These are phyloP conservation scores for Planoprotostelium fungivorum DNA, from an alignment of 78 protist genomes.

Conservation along the genomic window DNA sequence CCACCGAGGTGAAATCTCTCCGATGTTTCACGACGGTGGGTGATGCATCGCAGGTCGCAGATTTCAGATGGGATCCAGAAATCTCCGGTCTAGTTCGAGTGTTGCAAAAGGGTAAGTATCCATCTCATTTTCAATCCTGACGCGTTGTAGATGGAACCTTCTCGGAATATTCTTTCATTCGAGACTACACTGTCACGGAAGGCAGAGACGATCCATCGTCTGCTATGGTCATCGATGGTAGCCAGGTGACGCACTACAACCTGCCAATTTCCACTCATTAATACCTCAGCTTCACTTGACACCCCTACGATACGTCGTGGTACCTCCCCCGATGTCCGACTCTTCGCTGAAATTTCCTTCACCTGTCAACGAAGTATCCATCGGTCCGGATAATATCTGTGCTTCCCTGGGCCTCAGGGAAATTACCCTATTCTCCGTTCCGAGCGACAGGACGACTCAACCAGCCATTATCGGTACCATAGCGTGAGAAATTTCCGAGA, in stretches of 20 bases:
- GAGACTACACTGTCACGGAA: neutral
- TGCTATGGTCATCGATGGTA: neutral
- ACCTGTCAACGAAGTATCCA: neutral
- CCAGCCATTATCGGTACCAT: neutral
- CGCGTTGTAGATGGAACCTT: neutral
- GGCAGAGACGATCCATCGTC: neutral
- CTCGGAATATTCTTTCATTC: neutral
- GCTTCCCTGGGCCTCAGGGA: neutral
- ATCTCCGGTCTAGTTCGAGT: neutral
- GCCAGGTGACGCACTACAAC: neutral
- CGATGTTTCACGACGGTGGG: neutral
- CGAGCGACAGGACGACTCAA: neutral
- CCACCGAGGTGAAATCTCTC: neutral
- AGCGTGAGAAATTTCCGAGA: neutral
- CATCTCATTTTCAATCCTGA: neutral
- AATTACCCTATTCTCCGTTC: neutral
- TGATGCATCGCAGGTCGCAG: neutral
- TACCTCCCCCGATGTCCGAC: slow-evolving; percentile 38
- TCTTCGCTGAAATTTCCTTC: neutral
- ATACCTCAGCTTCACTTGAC: slow-evolving; percentile 2
- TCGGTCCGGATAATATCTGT: neutral
- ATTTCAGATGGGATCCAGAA: neutral
- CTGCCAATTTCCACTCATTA: neutral
- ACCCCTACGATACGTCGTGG: neutral
- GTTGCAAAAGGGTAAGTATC: neutral